phyloP scores from a whole-genome alignment of 1,139 yeast species.

The Magnusiomyces ingens region DNA sequence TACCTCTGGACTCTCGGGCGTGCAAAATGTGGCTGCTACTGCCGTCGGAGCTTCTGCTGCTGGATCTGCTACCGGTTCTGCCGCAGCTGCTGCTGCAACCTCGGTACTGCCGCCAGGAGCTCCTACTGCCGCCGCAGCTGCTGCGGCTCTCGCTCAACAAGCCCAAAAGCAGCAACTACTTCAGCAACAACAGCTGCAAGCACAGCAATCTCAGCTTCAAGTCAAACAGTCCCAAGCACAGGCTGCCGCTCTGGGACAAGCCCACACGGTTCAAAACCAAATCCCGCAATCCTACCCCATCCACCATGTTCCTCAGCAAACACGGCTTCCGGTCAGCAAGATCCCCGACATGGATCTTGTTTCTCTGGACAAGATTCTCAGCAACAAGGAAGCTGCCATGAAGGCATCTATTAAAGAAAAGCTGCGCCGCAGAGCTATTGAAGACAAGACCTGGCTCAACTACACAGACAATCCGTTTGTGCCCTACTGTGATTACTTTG shows the following conservation, averaged over 20 bases:
- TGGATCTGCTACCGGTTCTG: constrained; percentile 16
- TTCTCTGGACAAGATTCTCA: constrained; percentile 68
- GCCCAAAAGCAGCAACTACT: too few relatives aligned
- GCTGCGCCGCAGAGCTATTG: constrained; percentile 62
- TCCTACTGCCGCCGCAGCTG: constrained; percentile 10
- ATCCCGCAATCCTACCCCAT: constrained; percentile 22
- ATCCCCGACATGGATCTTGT: constrained; percentile 88
- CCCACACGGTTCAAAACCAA: constrained; percentile 2
- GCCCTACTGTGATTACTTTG: constrained; percentile 71
- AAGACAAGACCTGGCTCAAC: constrained; percentile 71
- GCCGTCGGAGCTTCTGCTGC: constrained; percentile 13
- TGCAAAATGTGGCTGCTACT: constrained; percentile 5
- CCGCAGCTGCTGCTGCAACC: constrained; percentile 18
- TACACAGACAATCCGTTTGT: constrained; percentile 86
- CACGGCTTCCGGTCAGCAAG: constrained; percentile 79
- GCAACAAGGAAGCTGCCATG: constrained; percentile 72
- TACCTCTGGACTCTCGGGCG: background rate
- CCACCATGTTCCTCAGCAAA: constrained; percentile 61
- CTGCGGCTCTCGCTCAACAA: constrained; percentile 8
- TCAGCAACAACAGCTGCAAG: background rate
- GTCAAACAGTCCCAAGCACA: constrained; percentile 14
- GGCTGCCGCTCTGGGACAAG: constrained; percentile 8
- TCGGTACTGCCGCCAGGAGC: constrained; percentile 19
- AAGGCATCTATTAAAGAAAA: constrained; percentile 78
- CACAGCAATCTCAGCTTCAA: constrained; percentile 11